Base-by-base conservation (phyloP, 140 eudicot genomes). In the Anethum foeniculum region DNA sequence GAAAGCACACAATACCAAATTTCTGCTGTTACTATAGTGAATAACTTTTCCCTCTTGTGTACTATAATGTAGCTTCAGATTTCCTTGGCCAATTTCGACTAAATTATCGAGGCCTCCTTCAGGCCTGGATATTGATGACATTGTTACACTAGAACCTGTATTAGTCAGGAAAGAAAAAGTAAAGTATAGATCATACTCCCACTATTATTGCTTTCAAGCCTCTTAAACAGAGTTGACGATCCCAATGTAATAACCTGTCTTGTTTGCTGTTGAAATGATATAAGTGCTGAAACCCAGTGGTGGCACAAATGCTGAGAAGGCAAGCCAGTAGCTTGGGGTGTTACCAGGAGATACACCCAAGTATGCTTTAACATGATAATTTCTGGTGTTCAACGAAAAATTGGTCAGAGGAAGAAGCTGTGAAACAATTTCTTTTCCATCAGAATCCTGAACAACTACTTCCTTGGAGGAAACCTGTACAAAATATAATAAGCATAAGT, bases 221-320 rank as follows among this genome's bases (percentile, higher is more conserved):
- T 2, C 41, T 46, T 72, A 62, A 21, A 80, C 64, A 84, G 27
- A 25, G 71, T 23, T 27, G 41, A 44, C 3, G 15, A 67, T 16
- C 68, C 43, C 39, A 78, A 80, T 48, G 64, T 52, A 69, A 77
- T 81, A 62, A 91, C 95, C 96, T 88, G 90, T 49, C 28, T 72
- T 79, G 78, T 88, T 85, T 21, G 89, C 88, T 51, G 41, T 83
- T 46, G 97, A 83, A 89, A 95, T 87, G 76, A 71, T 77, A 77
- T 95, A 95, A 80, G 99, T 92, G 90, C 88, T 92, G 88, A 92
- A 95, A 82, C 99, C 99, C 83, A 95, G 93, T 74, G 99, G 97
- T 36, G 97, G 99, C 48, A 87, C 88, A 80, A 92, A 80, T 81
- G 91, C 99, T 80, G 92, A 83, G 83, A 95, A 92, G 76, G 90